Evolutionary conservation across 805 yeast genomes (phyloP), one percentile per base, ranked within the genome.

Genomic region (Myxozyma melibiosi): DNA sequence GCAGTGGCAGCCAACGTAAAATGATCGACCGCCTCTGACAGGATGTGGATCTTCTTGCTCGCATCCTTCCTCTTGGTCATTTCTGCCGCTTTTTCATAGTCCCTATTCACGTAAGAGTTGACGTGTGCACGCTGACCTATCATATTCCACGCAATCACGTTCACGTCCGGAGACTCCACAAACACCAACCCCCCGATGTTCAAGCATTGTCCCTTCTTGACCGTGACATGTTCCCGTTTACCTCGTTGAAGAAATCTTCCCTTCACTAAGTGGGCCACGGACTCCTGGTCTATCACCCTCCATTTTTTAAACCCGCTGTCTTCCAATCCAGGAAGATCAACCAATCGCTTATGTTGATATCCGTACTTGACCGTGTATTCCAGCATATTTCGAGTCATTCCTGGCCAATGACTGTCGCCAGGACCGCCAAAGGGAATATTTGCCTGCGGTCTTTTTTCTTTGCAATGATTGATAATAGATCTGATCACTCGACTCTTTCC

Each of bases 401-500:
- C 90, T 0, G 96, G 96, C 44, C 85, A 71, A 39, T 38, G 52
- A 31, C 63, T 58, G 9, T 51, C 74, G 70, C 37, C 82, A 76
- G 5, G 74, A 67, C 1, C 82, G 6, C 80, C 6, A 3, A 25
- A 33, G 4, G 25, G 68, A 31, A 73, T 71, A 8, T 63, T 66
- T 2, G 34, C 22, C 4, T 31, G 34, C 13, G 9, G 4, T 4
- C 38, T 39, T 25, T 16, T 30, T 14, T 14, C 30, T 4, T 14
- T 18, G 22, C 31, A 24, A 28, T 31, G 51, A n/a, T 85, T 71
- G 84, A 85, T 28, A 88, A 70, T 0, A 35, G 90, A 86, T 65
- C 83, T 72, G 0, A 91, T 84, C 63, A 90, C 77, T 0, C 90
- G 79, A 0, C 94, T 84, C 65, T 89, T 89, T 59, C 97, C 97